Evolutionary conservation across 169 alveolate species (phyloP).

Genomic region (Cyclospora cayetanensis): DNA sequence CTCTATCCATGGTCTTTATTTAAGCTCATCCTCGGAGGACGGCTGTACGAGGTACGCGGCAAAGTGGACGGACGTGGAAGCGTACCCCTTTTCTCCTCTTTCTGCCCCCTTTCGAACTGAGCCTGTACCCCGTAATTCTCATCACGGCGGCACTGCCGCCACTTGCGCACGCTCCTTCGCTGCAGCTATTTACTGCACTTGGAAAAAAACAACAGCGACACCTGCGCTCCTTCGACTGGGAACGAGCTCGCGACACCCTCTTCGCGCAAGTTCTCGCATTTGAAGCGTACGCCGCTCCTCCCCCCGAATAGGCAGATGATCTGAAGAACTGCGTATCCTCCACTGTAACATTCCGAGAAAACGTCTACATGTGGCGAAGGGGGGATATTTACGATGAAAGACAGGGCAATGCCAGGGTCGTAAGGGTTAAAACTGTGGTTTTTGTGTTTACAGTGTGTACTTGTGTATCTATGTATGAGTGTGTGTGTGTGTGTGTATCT

Average conservation of each 20-base stretch:
- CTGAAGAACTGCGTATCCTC: too few species aligned
- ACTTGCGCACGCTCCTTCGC: too few species aligned
- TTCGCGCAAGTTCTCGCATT: not conserved
- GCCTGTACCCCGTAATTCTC: too few species aligned
- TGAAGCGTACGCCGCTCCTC: not conserved
- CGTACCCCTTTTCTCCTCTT: not conserved
- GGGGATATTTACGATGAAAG: not conserved
- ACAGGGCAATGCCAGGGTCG: not conserved
- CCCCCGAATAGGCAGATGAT: too few species aligned
- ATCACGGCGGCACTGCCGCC: too few species aligned
- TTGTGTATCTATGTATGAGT: too few species aligned
- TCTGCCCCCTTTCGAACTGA: too few species aligned
- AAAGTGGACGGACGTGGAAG: not conserved
- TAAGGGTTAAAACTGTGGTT: not conserved
- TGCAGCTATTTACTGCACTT: not conserved
- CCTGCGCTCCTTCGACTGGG: not conserved
- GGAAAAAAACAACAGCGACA: not conserved
- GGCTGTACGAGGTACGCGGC: not conserved
- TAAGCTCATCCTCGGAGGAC: not conserved
- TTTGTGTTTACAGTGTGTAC: constrained; percentile 20
- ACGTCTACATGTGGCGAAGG: too few species aligned
- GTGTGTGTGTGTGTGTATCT: too few species aligned
- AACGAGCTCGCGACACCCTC: not conserved
- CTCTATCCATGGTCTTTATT: not conserved
- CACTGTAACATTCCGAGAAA: too few species aligned